phyloP scores from a whole-genome alignment of 139 green algal genomes.

The Ettlia oleoabundans region DNA sequence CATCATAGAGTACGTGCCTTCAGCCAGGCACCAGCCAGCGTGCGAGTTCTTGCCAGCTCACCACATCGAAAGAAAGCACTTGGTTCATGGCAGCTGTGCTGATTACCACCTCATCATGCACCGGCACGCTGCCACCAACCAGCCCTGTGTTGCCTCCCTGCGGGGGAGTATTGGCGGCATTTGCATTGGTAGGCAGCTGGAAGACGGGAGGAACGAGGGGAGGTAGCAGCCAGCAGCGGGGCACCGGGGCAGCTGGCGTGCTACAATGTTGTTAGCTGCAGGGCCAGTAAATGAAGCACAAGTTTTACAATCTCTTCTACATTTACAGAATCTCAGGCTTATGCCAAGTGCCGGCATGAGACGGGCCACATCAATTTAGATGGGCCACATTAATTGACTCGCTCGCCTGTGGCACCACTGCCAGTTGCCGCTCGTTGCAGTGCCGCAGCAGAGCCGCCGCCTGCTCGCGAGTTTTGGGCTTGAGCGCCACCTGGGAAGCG shows the following conservation, averaged over 20 bases:
- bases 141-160: conserved; percentile 97
- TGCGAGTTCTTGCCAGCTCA: neutral
- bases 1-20: too few species aligned
- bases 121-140: conserved; percentile 88
- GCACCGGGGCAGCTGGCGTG: too few species aligned
- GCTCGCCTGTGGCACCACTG: conserved; percentile 82
- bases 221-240: neutral
- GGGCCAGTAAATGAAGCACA: too few species aligned
- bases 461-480: conserved; percentile 69
- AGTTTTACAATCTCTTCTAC: too few species aligned
- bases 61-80: conserved; percentile 24
- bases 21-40: neutral
- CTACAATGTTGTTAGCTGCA: too few species aligned
- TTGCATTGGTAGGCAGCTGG: neutral
- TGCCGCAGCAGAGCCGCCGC: conserved; percentile 78
- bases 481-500: conserved; percentile 58
- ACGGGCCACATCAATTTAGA: too few species aligned
- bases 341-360: too few species aligned
- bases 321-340: too few species aligned
- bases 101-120: conserved; percentile 93
- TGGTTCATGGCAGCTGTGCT: conserved; percentile 70
- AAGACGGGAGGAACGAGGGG: neutral
- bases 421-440: conserved; percentile 78
- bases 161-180: too few species aligned
- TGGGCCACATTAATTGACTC: too few species aligned